These are phyloP conservation scores for Backusella australiensis DNA, from an alignment of 192 early-diverging fungal genomes.

Conservation along the genomic window DNA sequence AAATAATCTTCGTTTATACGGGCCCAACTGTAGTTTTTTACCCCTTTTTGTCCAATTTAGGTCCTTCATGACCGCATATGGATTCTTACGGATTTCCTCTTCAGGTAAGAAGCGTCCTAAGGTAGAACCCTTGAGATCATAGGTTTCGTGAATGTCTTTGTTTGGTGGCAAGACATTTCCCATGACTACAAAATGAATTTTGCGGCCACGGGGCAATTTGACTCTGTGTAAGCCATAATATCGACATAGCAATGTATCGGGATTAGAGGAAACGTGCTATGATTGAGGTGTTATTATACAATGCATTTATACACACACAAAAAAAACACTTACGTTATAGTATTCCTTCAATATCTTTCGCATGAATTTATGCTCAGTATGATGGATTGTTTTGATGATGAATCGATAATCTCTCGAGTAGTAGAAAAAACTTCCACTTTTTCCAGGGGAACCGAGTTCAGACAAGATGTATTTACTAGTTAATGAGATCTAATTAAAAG, in stretches of 20 bases:
- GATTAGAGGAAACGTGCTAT: conserved; percentile 82
- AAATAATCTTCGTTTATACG: conserved; percentile 76
- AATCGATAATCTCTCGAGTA: conserved; percentile 97
- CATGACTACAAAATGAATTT: conserved; percentile 99
- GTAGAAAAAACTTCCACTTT: conserved; percentile 97
- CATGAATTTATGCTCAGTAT: conserved; percentile 94
- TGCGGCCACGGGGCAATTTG: conserved; percentile 86
- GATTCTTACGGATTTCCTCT: conserved; percentile 76
- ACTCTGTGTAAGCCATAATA: conserved; percentile 96
- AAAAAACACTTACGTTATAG: conserved; percentile 50
- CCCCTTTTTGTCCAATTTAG: conserved; percentile 86
- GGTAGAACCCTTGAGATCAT: conserved; percentile 94
- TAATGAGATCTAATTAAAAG: conserved; percentile 69
- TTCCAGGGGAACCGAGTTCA: conserved; percentile 93
- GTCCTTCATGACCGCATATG: conserved; percentile 93
- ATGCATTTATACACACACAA: not conserved
- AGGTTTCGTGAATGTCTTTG: conserved; percentile 96
- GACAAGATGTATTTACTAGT: conserved; percentile 98
- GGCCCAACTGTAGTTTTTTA: conserved; percentile 78
- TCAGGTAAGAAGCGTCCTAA: conserved; percentile 81
- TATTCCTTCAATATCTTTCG: conserved; percentile 85
- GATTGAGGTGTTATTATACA: not conserved
- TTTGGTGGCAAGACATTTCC: conserved; percentile 97
- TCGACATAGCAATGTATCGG: conserved; percentile 87
- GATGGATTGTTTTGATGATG: conserved; percentile 99